Percentiles rank a stretch among this genome's conserved stretches.
Conservation (phyloP, 1,284 basidiomycete species). For the Pterulicium gracile region DNA sequence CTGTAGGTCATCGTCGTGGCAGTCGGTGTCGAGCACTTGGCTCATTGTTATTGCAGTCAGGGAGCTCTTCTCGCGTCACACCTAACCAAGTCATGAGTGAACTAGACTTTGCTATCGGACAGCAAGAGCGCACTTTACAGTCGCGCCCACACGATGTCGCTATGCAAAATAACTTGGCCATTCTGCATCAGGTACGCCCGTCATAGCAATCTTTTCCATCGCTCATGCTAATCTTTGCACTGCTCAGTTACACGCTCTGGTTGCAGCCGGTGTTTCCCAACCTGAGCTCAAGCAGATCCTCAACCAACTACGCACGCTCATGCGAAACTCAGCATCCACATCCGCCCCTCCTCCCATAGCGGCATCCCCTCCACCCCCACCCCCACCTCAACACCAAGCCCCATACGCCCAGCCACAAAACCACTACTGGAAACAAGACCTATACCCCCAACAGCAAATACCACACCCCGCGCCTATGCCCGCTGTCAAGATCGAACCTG, state of each 20-base stretch:
- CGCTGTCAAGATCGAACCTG: not conserved
- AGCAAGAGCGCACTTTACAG: constrained; percentile 61
- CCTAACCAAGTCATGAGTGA: constrained; percentile 72
- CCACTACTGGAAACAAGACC: constrained; percentile 17
- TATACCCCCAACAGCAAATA: constrained; percentile 16
- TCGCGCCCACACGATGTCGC: constrained; percentile 55
- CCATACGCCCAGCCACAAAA: constrained; percentile 13
- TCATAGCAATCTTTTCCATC: constrained; percentile 3
- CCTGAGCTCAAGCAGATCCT: constrained; percentile 76
- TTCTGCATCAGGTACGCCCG: constrained; percentile 60
- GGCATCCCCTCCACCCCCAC: constrained; percentile 13
- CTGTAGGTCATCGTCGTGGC: constrained; percentile 3
- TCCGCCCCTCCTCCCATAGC: constrained; percentile 20
- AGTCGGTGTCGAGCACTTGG: not conserved
- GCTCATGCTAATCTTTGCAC: constrained; percentile 7
- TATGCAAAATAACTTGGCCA: constrained; percentile 53
- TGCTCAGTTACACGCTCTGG: constrained; percentile 59
- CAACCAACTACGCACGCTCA: constrained; percentile 59
- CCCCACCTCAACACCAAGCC: constrained; percentile 9
- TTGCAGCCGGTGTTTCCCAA: constrained; percentile 72
- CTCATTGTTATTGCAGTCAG: not conserved
- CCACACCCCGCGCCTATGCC: constrained; percentile 13
- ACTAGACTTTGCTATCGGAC: constrained; percentile 65
- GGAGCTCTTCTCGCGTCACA: constrained; percentile 33
- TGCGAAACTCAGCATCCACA: constrained; percentile 33